Evolutionary conservation across 352 stramenopile species (phyloP), one percentile per base, ranked within the genome.

Genomic region (Pythium oligandrum): DNA sequence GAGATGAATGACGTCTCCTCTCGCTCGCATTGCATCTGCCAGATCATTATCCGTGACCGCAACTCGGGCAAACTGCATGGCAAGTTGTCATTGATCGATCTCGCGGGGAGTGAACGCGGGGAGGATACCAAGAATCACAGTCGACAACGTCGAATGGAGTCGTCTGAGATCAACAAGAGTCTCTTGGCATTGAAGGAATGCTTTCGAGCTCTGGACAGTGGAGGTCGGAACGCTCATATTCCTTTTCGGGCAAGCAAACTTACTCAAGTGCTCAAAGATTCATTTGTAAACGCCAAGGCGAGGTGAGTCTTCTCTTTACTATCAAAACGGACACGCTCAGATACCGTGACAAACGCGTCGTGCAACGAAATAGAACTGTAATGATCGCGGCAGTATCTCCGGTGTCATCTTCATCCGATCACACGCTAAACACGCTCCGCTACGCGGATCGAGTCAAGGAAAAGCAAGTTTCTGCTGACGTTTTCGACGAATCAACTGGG

Each of bases 371-470:
- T 26, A 89, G 91, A 39, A 98, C 92, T 7, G 93, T 98, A 31
- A 99, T 99, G 96, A 97, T 98, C 58, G 90, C 93, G 4, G 95
- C 89, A 0, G 86, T 99, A 0, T 98, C 90, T 3, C 96, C 96
- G 1, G 96, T 88, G 30, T 88, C 89, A 0, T 98, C 87, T 3
- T 93, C 89, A 2, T 86, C 93, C 1, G 96, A 99, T 46, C 96
- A 98, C 68, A 98, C 96, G 4, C 63, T 98, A 30, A 99, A 99
- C 65, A 99, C 96, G 2, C 78, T 99, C 4, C 79, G 96, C 4
- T 99, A 99, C 64, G 96, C 96, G 2, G 95, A 99, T 70, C 85
- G 94, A 10, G 93, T 99, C 32, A 99, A 99, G 65, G 93, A 98
- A 48, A 97, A 98, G 63, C 88, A 68, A 42, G 83, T 92, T 12